Conservation (phyloP, 2,329 filamentous ascomycete genomes). For the Fusarium avenaceum region DNA sequence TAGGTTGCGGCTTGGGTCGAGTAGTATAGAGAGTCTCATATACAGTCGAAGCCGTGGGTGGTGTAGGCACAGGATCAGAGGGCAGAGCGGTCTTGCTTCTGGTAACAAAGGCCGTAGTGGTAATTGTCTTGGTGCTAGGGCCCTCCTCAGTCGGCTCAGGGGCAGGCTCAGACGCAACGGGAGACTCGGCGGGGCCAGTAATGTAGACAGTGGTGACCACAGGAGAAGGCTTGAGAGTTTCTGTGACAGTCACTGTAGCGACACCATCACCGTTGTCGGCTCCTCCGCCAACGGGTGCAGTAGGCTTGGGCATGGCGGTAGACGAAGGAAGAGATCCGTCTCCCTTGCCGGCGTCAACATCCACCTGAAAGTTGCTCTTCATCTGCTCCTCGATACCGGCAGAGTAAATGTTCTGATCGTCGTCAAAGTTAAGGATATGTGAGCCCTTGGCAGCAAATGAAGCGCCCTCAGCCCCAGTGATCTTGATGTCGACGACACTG, state of each 20-base stretch:
- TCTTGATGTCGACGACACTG: conserved; percentile 58
- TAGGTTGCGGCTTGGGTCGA: conserved; percentile 27
- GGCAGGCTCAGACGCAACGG: conserved; percentile 22
- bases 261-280: conserved; percentile 25
- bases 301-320: conserved; percentile 26
- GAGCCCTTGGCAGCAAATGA: conserved; percentile 44
- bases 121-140: conserved; percentile 41
- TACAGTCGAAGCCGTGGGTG: conserved; percentile 35
- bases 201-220: conserved; percentile 55
- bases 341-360: conserved; percentile 50
- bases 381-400: conserved; percentile 63
- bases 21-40: conserved; percentile 41
- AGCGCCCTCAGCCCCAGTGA: conserved; percentile 47
- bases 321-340: conserved; percentile 39
- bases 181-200: conserved; percentile 52
- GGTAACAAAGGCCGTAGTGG: conserved; percentile 43
- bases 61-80: conserved; percentile 24
- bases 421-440: conserved; percentile 50
- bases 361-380: conserved; percentile 60
- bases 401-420: conserved; percentile 58
- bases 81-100: conserved; percentile 16
- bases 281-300: conserved; percentile 32
- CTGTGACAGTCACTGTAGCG: conserved; percentile 53
- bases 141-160: conserved; percentile 26
- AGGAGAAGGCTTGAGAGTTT: conserved; percentile 58